A percentile compares a stretch with the other conserved stretches of the same genome.
Evolutionary conservation across 2,329 filamentous ascomycete genomes (phyloP).

Genomic region (Cladosporium sp.): DNA sequence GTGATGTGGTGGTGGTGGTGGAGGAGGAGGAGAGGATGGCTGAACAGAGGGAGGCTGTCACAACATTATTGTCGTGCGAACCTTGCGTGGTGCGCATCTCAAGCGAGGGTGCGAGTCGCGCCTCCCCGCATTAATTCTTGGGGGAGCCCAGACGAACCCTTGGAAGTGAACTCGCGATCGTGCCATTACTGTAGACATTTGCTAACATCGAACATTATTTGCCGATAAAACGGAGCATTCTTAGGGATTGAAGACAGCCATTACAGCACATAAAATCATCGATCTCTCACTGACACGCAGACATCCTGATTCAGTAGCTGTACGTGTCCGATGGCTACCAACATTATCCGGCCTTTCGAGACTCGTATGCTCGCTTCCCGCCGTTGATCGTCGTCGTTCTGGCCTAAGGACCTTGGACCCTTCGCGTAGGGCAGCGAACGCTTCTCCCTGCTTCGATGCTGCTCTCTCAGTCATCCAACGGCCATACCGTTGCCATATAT

Average conservation of each 20-base stretch:
- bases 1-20: neutral
- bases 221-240: neutral
- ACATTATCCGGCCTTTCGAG: slow-evolving; percentile 1
- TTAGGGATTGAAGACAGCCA: accelerated
- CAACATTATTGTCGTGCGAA: slow-evolving; percentile 9
- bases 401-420: neutral
- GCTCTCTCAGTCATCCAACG: neutral
- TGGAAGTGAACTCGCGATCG: neutral
- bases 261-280: neutral
- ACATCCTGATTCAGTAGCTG: neutral
- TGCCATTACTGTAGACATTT: neutral
- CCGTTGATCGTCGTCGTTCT: slow-evolving; percentile 1
- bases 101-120: slow-evolving; percentile 6
- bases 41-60: neutral
- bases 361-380: neutral
- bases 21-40: neutral
- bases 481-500: neutral
- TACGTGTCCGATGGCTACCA: neutral
- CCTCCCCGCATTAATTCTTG: slow-evolving; percentile 1
- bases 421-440: neutral
- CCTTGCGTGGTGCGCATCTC: slow-evolving; percentile 1
- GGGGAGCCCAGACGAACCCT: neutral
- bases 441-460: slow-evolving; percentile 4
- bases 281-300: neutral
- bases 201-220: neutral